Conservation (phyloP, 345 rosid species). For the Punica granatum region DNA sequence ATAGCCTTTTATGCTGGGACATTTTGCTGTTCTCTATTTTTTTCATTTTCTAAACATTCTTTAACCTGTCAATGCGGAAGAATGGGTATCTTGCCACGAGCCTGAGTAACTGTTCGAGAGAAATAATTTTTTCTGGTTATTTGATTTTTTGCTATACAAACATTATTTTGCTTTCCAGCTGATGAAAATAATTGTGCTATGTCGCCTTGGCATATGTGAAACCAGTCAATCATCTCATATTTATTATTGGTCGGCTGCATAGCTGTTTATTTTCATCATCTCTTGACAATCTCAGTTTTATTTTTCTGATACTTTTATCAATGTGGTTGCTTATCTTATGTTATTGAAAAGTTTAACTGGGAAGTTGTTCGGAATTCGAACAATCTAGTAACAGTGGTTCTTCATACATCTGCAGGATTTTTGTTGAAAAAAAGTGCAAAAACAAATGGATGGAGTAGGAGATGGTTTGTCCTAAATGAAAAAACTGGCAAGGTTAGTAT, state of each 20-base stretch:
- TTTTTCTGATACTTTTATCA: neutral
- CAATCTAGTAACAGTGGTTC: neutral
- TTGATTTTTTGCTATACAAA: neutral
- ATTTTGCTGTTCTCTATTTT: neutral
- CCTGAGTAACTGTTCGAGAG: neutral
- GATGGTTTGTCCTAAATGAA: constrained; percentile 97
- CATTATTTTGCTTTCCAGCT: neutral
- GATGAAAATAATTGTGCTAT: neutral
- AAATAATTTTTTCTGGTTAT: neutral
- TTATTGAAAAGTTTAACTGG: neutral
- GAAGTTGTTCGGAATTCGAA: neutral
- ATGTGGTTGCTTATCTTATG: neutral
- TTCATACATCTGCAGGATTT: constrained; percentile 50
- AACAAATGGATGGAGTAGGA: constrained; percentile 83
- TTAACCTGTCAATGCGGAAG: neutral
- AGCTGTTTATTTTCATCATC: neutral
- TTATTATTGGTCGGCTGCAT: neutral
- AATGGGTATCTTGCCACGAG: neutral
- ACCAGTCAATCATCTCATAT: neutral
- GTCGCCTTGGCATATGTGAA: neutral
- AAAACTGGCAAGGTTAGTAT: constrained; percentile 80
- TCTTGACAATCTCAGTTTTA: neutral
- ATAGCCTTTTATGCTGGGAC: neutral
- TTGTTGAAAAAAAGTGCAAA: constrained; percentile 90
- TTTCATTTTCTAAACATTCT: neutral